Percentiles rank a stretch among this genome's conserved stretches.
Evolutionary conservation across 2,329 filamentous ascomycete species (phyloP).

Genomic region (Beauveria bassiana): DNA sequence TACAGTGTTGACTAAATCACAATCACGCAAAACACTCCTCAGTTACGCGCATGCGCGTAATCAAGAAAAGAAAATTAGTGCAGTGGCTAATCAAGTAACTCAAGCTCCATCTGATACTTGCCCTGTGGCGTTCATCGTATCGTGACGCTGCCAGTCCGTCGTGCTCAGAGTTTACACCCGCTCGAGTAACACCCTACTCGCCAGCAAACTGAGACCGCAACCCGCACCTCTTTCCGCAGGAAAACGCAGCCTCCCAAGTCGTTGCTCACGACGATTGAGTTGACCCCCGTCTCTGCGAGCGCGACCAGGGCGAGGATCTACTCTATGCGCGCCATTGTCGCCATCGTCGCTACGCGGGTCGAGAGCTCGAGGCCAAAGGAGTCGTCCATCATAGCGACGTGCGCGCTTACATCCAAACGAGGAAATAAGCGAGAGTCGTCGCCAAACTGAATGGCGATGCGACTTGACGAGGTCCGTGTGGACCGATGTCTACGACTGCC

Average conservation of each 20-base stretch:
- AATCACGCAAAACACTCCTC: no score
- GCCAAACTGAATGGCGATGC: conserved; percentile 57
- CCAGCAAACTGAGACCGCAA: background rate
- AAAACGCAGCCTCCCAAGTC: conserved; percentile 49
- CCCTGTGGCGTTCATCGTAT: no score
- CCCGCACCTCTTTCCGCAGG: conserved; percentile 42
- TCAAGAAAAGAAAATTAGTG: no score
- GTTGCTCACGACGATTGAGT: conserved; percentile 51
- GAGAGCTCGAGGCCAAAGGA: conserved; percentile 55
- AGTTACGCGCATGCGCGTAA: no score
- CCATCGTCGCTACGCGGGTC: conserved; percentile 36
- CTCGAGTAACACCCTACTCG: background rate
- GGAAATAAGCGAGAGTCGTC: conserved; percentile 52
- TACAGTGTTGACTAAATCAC: no score
- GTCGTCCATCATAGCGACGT: conserved; percentile 60
- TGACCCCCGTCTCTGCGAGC: conserved; percentile 41
- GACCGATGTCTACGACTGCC: conserved; percentile 58
- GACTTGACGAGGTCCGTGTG: conserved; percentile 53
- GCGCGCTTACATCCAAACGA: conserved; percentile 55
- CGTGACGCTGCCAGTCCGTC: no score
- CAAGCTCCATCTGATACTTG: no score
- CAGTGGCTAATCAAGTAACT: no score
- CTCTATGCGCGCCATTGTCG: conserved; percentile 39
- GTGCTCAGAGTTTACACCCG: background rate
- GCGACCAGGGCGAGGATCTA: conserved; percentile 46